A percentile compares a stretch with the other conserved stretches of the same genome.
Conservation (phyloP, 2,329 filamentous ascomycete species). For the Trichoderma polysporum region DNA sequence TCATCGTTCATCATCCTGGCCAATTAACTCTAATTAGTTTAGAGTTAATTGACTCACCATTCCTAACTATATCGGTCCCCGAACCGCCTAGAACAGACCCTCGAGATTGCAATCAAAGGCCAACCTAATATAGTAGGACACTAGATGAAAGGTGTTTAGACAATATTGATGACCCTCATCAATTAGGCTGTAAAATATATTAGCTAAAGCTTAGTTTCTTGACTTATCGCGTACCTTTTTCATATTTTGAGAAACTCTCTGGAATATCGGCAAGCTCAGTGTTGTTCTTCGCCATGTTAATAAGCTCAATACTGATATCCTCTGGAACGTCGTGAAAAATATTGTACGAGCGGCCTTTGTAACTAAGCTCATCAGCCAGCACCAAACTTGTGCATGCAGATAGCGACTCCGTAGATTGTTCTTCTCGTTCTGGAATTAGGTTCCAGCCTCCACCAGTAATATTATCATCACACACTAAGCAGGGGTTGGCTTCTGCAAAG, state of each 20-base stretch:
- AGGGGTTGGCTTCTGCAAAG: background rate
- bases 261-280: background rate
- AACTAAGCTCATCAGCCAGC: background rate
- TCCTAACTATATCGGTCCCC: too few species aligned
- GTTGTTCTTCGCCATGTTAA: background rate
- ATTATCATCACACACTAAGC: background rate
- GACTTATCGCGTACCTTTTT: background rate
- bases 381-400: background rate
- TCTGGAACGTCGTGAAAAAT: background rate
- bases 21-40: background rate
- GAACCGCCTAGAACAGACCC: background rate
- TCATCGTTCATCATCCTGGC: background rate
- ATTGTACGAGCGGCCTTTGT: background rate
- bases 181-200: background rate
- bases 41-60: too few species aligned
- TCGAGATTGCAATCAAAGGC: background rate
- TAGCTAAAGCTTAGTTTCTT: background rate
- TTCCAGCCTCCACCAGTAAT: background rate
- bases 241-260: background rate
- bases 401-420: background rate
- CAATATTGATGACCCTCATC: background rate
- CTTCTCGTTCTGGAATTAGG: background rate
- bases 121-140: too few species aligned
- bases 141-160: background rate
- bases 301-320: background rate